Conservation (phyloP, 2,329 filamentous ascomycete genomes). For the Trichoderma lentiforme region DNA sequence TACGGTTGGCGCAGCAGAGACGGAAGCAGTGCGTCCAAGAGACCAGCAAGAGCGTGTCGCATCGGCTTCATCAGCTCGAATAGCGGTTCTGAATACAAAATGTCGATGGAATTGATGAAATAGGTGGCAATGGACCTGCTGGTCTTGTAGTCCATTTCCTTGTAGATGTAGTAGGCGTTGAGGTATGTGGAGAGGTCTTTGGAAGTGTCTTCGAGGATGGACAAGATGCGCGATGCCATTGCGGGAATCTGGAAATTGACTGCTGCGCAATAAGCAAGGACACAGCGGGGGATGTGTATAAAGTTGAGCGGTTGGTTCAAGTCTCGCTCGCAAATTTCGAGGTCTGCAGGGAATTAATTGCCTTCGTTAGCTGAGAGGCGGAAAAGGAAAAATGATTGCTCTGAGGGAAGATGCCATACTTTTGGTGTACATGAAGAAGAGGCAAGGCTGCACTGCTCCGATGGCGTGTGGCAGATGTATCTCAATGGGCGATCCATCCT, state of each 20-base stretch:
- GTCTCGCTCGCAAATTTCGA: constrained; percentile 31
- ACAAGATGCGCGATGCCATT: constrained; percentile 29
- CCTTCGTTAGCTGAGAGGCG: background rate
- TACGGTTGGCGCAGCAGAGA: constrained; percentile 26
- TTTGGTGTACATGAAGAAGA: constrained; percentile 36
- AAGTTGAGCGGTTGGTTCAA: constrained; percentile 25
- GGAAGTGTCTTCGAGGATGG: constrained; percentile 28
- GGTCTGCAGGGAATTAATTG: constrained; percentile 19
- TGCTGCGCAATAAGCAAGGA: constrained; percentile 33
- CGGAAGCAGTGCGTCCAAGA: constrained; percentile 28
- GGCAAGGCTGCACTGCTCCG: constrained; percentile 30
- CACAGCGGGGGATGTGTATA: constrained; percentile 32
- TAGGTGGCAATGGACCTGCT: constrained; percentile 26
- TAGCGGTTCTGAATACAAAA: constrained; percentile 26
- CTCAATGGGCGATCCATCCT: constrained; percentile 30
- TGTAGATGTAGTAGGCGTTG: constrained; percentile 18
- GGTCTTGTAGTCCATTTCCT: constrained; percentile 22
- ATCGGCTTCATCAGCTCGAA: constrained; percentile 31
- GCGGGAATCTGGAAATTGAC: constrained; percentile 29
- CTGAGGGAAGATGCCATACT: constrained; percentile 27
- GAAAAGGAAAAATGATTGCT: background rate
- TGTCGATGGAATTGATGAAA: constrained; percentile 30
- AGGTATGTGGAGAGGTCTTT: constrained; percentile 25
- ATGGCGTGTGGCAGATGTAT: constrained; percentile 27
- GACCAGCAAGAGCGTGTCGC: constrained; percentile 31